phyloP scores from a whole-genome alignment of 805 yeast species.

The Spathaspora sp. region DNA sequence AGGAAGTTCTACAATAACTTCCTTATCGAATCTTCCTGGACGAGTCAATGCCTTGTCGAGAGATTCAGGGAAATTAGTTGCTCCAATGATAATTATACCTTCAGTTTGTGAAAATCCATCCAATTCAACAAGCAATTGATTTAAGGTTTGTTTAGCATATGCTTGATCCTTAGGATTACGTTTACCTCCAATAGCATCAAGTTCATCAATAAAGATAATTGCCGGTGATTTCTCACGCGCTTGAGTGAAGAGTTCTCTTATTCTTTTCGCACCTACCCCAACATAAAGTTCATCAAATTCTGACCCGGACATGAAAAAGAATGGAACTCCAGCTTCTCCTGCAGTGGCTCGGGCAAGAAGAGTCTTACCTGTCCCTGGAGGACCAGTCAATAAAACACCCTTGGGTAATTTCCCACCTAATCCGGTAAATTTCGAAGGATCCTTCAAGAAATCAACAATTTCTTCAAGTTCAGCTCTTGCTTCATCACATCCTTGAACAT shows the following conservation, averaged over 20 bases:
- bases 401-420: slow-evolving; percentile 97
- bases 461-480: slow-evolving; percentile 97
- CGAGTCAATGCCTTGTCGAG: slow-evolving; percentile 95
- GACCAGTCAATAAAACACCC: slow-evolving; percentile 95
- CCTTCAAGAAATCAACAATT: slow-evolving; percentile 94
- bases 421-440: slow-evolving; percentile 93
- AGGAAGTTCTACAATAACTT: slow-evolving; percentile 91
- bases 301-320: slow-evolving; percentile 97
- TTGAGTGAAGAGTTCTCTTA: slow-evolving; percentile 87
- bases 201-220: slow-evolving; percentile 93
- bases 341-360: slow-evolving; percentile 96
- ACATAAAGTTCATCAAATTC: slow-evolving; percentile 98
- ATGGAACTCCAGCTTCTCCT: slow-evolving; percentile 98
- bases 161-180: slow-evolving; percentile 98
- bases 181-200: slow-evolving; percentile 98
- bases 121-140: slow-evolving; percentile 90
- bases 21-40: slow-evolving; percentile 97
- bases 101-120: slow-evolving; percentile 93
- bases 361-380: slow-evolving; percentile 99
- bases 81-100: slow-evolving; percentile 95
- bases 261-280: slow-evolving; percentile 98
- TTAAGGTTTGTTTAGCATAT: slow-evolving; percentile 94
- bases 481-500: slow-evolving; percentile 97
- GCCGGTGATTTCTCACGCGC: slow-evolving; percentile 97
- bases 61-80: slow-evolving; percentile 96